Evolutionary conservation across 768 basidiomycete species (phyloP).

Genomic region (Xanthoconium stramineum): DNA sequence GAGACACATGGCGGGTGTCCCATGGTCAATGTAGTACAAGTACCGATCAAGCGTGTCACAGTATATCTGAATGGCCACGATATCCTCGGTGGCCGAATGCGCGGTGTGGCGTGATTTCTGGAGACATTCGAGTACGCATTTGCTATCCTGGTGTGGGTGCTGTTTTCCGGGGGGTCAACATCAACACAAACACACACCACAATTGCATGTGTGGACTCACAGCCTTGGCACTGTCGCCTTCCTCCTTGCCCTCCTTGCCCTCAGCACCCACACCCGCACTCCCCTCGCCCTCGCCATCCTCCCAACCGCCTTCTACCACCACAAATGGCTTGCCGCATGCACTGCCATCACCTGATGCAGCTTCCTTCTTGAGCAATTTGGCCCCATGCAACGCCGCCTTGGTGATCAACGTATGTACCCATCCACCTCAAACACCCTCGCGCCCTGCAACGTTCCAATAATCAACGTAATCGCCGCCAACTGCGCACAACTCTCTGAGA

Average conservation of each 20-base stretch:
- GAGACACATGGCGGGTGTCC: slow-evolving; percentile 78
- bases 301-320: slow-evolving; percentile 81
- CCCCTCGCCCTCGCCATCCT: slow-evolving; percentile 36
- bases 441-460: slow-evolving; percentile 85
- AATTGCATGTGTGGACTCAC: slow-evolving; percentile 42
- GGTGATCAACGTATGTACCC: slow-evolving; percentile 96
- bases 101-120: slow-evolving; percentile 97
- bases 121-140: slow-evolving; percentile 94
- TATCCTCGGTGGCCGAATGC: slow-evolving; percentile 94
- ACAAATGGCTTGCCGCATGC: slow-evolving; percentile 91
- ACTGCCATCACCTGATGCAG: slow-evolving; percentile 96
- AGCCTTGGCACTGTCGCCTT: slow-evolving; percentile 47
- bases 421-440: slow-evolving; percentile 88
- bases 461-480: slow-evolving; percentile 96
- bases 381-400: slow-evolving; percentile 98
- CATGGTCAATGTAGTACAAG: slow-evolving; percentile 92
- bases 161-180: background rate
- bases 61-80: slow-evolving; percentile 94
- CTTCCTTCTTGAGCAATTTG: slow-evolving; percentile 95
- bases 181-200: background rate
- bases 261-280: background rate
- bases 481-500: slow-evolving; percentile 93
- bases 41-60: slow-evolving; percentile 96
- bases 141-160: slow-evolving; percentile 92
- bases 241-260: slow-evolving; percentile 32